Conservation (phyloP, 768 basidiomycete genomes). For the Trametes cinnabarina region DNA sequence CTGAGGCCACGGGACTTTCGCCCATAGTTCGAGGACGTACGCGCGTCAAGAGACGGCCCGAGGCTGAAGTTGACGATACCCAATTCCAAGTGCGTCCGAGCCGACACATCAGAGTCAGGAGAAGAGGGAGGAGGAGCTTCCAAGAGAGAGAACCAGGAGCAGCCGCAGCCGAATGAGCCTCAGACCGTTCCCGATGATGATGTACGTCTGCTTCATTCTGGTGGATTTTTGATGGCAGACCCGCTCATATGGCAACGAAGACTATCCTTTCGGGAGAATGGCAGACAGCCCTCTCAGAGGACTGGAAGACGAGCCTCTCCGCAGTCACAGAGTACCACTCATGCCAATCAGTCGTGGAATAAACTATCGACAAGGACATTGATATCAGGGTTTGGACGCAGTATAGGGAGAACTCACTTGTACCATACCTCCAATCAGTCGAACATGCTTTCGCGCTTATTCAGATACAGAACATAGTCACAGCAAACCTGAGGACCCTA, state of each 20-base stretch:
- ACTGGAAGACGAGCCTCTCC: neutral
- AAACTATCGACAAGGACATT: too few species aligned
- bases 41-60: conserved; percentile 61
- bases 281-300: neutral
- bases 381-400: too few species aligned
- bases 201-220: neutral
- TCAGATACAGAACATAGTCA: too few species aligned
- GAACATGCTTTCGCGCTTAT: too few species aligned
- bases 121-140: neutral
- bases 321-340: neutral
- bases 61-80: conserved; percentile 66
- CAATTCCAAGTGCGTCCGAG: conserved; percentile 22
- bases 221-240: neutral
- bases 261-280: neutral
- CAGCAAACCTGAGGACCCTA: too few species aligned
- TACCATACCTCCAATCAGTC: neutral
- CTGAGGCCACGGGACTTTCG: neutral
- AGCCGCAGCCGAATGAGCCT: neutral
- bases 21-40: conserved; percentile 69
- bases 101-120: neutral
- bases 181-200: neutral
- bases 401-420: neutral
- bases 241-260: neutral
- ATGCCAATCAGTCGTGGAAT: neutral
- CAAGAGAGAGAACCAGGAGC: neutral